Base-by-base conservation (phyloP, 768 basidiomycete genomes). In the Trametes villosa region DNA sequence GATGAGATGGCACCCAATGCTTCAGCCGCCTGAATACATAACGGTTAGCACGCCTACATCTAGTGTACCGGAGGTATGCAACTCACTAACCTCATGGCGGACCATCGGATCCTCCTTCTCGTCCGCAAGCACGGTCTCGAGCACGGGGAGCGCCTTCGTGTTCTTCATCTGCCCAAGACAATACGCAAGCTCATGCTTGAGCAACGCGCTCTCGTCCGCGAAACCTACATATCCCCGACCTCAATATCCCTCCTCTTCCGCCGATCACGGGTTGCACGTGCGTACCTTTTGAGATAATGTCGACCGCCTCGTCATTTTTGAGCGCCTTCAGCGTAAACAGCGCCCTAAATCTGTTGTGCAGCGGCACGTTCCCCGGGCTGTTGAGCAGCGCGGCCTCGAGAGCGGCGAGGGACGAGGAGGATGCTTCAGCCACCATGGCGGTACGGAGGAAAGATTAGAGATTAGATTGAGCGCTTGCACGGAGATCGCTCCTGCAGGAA, bases 121-220 rank as follows among this genome's bases (percentile, higher is more conserved):
- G 69, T 94, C 80, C 63, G 83, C 78, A 36, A 99, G 81, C 5
- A 96, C 91, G 2, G 78, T 74, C 71, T 92, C 89, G 5, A 99
- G 85, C 18, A 83, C 81, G 7, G 94, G 88, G 12, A 98, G 78
- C 0, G 96, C 97, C 3, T 80, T 78, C 0, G 77, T 68, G 31
- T 82, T 82, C 66, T 88, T 88, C 76, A 96, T 90, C 75, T 99
- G 97, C 0, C 97, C 97, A 3, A 99, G 83, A 69, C 94, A 96
- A 73, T 98, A 99, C 1, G 97, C 97, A 2, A 99, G 82, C 70
- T 99, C 97, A 72, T 99, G 97, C 70, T 98, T 98, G 31, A 99
- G 82, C 60, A 99, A 74, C 9, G 94, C 92, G 42, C 94, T 97
- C 6, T 86, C 81, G 72, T 98, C 96, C 33, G 76, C 74, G 71